Evolutionary conservation across 148 eudicot genomes (phyloP).

Genomic region (Rhododendron simsii): DNA sequence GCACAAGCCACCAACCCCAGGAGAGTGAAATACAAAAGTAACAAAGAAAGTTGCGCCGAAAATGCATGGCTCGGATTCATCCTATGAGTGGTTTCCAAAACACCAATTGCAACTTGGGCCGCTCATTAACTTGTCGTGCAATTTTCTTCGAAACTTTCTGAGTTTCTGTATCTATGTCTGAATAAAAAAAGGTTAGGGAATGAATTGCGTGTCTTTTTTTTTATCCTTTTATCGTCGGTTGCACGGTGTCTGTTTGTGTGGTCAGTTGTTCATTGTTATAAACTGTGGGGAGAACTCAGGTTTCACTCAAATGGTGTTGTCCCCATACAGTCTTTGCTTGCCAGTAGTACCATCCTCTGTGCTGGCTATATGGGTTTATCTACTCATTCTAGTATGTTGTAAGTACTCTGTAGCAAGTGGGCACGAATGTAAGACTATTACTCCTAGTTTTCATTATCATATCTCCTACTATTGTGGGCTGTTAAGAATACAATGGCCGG

Average conservation of each 20-base stretch:
- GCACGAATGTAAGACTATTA: not conserved
- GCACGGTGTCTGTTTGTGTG: no score
- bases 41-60: not conserved
- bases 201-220: no score
- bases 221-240: no score
- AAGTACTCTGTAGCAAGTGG: not conserved
- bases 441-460: not conserved
- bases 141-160: not conserved
- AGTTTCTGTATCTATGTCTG: no score
- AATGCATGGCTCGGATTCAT: not conserved
- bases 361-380: not conserved
- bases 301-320: no score
- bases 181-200: no score
- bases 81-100: no score
- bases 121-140: not conserved
- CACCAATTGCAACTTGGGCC: not conserved
- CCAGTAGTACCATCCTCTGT: no score
- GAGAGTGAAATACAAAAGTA: not conserved
- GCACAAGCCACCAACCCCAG: not conserved
- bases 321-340: no score
- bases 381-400: not conserved
- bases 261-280: no score
- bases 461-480: not conserved
- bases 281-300: no score
- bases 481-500: no score